Base-by-base conservation (phyloP, 1,284 basidiomycete species). In the Moesziomyces globuligerus region DNA sequence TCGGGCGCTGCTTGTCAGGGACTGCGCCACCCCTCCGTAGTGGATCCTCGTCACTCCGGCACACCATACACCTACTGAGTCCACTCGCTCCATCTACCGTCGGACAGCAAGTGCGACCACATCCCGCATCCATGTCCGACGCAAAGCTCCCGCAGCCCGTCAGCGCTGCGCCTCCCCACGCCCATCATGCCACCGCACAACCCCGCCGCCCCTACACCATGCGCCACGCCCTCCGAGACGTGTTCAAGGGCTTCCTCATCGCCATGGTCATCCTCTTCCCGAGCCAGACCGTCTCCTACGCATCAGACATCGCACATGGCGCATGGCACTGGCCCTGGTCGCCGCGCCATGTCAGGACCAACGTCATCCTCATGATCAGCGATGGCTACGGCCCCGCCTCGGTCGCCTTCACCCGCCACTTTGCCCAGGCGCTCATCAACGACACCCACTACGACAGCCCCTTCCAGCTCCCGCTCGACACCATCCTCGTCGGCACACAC, bases 341-440 rank as follows among this genome's bases (percentile, higher is more conserved):
- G 1, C 62, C 61, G 8, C 43, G 24, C 7, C 43, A 47, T 17
- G 48, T 62, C 57, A 73, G 75, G 61, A 68, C 80, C 34, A 82
- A 83, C 64, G 77, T 83, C 49, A 79, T 84, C 50, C 51, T 84
- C 15, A 83, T 84, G 81, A 76, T 84, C 56, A 77, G 73, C 38
- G 82, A 83, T 37, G 82, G 83, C 7, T 83, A 81, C 65, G 83
- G 82, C 18, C 79, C 82, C 1, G 81, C 83, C 10, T 76, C 74
- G 5, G 77, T 82, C 53, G 75, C 79, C 7, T 79, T 83, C 48
- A 78, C 81, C 2, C 64, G 83, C 13, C 58, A 69, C 21, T 83
- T 79, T 55, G 51, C 79, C 1, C 74, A 80, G 34, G 75, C 78
- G 18, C 53, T 82, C 7, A 56, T 66, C 40, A 67, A 74, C 42